Conservation (phyloP, 202 grass and related monocot genomes). For the Digitaria exilis region DNA sequence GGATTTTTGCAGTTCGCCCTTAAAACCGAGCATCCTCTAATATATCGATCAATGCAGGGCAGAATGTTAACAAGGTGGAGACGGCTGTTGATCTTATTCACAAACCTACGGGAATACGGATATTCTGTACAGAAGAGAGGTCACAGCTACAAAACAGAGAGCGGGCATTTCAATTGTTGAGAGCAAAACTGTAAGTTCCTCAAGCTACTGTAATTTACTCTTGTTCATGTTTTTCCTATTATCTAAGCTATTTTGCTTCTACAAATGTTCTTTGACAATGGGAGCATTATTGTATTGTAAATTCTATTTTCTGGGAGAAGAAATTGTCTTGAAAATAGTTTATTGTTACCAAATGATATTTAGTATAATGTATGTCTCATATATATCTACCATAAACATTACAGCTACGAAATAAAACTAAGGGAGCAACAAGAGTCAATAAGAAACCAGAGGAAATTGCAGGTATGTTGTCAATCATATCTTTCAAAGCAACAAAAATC, state of each 20-base stretch:
- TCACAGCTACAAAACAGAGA: slow-evolving; percentile 89
- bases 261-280: slow-evolving; percentile 23
- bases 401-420: slow-evolving; percentile 92
- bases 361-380: slow-evolving; percentile 21
- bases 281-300: neutral
- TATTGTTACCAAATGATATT: slow-evolving; percentile 4
- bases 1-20: neutral
- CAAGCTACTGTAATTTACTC: neutral
- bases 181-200: slow-evolving; percentile 94
- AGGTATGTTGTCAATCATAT: slow-evolving; percentile 56
- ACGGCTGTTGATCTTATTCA: slow-evolving; percentile 95
- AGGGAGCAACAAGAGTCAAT: slow-evolving; percentile 90
- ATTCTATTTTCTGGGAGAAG: neutral
- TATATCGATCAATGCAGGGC: slow-evolving; percentile 62
- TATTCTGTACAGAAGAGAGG: slow-evolving; percentile 98
- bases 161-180: slow-evolving; percentile 84
- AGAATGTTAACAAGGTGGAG: slow-evolving; percentile 99
- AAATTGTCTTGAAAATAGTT: neutral
- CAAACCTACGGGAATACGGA: slow-evolving; percentile 94
- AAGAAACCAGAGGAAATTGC: slow-evolving; percentile 91
- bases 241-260: slow-evolving; percentile 9
- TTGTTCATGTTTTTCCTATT: neutral
- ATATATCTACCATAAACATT: slow-evolving; percentile 41
- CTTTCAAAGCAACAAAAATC: slow-evolving; percentile 11
- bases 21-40: slow-evolving; percentile 24